Conservation (phyloP, 1,284 basidiomycete genomes). For the Rugosomyces carneus region DNA sequence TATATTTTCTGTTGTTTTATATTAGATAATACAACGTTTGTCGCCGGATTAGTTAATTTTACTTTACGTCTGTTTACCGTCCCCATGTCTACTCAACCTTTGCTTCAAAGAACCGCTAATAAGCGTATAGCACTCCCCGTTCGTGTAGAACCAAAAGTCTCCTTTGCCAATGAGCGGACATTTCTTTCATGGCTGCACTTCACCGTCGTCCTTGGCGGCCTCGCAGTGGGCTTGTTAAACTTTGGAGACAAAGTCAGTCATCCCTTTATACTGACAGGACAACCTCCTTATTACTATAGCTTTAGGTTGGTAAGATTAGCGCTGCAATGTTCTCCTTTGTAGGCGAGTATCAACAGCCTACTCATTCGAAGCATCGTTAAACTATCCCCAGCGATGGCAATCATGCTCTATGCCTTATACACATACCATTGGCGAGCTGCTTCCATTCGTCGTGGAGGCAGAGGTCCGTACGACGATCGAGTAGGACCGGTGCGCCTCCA, state of each 20-base stretch:
- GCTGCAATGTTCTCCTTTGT: slow-evolving; percentile 91
- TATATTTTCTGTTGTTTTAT: background rate
- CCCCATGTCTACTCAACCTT: slow-evolving; percentile 93
- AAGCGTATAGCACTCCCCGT: slow-evolving; percentile 95
- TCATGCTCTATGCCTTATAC: slow-evolving; percentile 94
- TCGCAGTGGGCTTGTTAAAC: slow-evolving; percentile 94
- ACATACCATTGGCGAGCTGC: slow-evolving; percentile 96
- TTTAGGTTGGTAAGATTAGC: slow-evolving; percentile 82
- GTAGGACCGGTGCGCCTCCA: slow-evolving; percentile 51
- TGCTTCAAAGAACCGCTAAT: slow-evolving; percentile 91
- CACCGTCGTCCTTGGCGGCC: slow-evolving; percentile 88
- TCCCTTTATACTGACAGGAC: background rate
- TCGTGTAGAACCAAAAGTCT: slow-evolving; percentile 90
- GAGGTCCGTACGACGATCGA: slow-evolving; percentile 96
- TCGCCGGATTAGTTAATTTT: slow-evolving; percentile 1
- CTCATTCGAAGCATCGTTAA: background rate
- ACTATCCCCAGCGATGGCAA: slow-evolving; percentile 72
- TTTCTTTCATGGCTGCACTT: slow-evolving; percentile 97
- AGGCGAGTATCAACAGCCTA: slow-evolving; percentile 46
- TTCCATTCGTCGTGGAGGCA: slow-evolving; percentile 87
- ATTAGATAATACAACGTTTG: background rate
- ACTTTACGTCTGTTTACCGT: no score
- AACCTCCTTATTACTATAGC: slow-evolving; percentile 6
- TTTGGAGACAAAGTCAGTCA: slow-evolving; percentile 87
- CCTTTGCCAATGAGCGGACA: slow-evolving; percentile 93